phyloP scores from a whole-genome alignment of 495 filamentous ascomycete genomes.

The Evernia prunastri region DNA sequence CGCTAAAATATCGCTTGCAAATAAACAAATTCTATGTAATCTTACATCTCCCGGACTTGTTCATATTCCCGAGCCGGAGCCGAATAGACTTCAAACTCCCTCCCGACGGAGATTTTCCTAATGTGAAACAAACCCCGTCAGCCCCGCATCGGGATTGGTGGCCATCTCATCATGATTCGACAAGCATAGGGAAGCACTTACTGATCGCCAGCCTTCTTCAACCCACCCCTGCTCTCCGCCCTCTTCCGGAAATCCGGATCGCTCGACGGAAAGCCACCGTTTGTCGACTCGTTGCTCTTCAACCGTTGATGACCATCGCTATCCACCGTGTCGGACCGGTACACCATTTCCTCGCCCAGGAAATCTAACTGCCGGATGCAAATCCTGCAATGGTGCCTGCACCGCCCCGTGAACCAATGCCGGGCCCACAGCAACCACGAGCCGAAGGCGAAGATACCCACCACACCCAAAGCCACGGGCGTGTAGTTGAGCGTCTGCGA shows the following conservation, averaged over 20 bases:
- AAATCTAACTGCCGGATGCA: slow-evolving; percentile 27
- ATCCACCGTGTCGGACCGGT: slow-evolving; percentile 15
- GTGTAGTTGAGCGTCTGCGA: slow-evolving; percentile 56
- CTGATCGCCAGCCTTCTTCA: slow-evolving; percentile 17
- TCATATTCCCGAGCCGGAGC: slow-evolving; percentile 22
- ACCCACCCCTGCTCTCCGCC: not conserved
- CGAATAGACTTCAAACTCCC: slow-evolving; percentile 22
- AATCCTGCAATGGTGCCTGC: slow-evolving; percentile 23
- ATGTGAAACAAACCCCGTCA: not conserved
- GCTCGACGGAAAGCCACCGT: not conserved
- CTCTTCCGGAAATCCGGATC: slow-evolving; percentile 6
- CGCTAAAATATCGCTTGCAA: too few relatives aligned
- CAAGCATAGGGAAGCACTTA: slow-evolving; percentile 4
- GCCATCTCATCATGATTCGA: too few relatives aligned
- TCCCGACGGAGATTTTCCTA: slow-evolving; percentile 21
- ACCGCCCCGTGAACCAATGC: slow-evolving; percentile 51
- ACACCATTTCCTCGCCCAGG: slow-evolving; percentile 23
- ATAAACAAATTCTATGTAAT: too few relatives aligned
- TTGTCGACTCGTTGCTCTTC: slow-evolving; percentile 14
- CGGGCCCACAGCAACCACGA: slow-evolving; percentile 45
- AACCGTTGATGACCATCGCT: slow-evolving; percentile 21
- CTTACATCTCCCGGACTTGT: slow-evolving; percentile 4
- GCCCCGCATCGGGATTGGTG: not conserved
- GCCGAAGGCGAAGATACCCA: slow-evolving; percentile 39
- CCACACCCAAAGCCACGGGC: slow-evolving; percentile 56